Percentiles rank a stretch among this genome's conserved stretches.
phyloP scores from a whole-genome alignment of 352 stramenopile genomes.

The Globisporangium nodosum region DNA sequence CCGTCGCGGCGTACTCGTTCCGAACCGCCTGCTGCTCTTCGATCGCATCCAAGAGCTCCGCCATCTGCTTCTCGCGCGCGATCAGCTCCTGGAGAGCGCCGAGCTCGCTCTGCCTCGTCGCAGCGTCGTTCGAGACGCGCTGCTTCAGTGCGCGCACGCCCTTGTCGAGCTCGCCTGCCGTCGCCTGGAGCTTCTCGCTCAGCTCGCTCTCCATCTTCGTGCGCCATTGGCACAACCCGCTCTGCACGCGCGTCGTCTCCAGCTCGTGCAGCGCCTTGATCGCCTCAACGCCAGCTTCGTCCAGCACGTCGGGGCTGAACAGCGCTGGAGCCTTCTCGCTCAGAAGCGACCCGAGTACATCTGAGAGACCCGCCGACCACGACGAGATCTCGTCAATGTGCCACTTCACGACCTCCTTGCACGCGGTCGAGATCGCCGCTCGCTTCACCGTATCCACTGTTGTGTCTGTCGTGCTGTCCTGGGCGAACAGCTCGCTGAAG shows the following conservation, averaged over 20 bases:
- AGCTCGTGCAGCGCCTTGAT: conserved; percentile 42
- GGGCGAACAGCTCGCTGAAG: conserved; percentile 8
- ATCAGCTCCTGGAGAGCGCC: conserved; percentile 60
- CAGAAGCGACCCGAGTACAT: conserved; percentile 46
- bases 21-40: conserved; percentile 69
- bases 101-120: conserved; percentile 50
- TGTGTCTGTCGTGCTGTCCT: conserved; percentile 1
- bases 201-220: conserved; percentile 54
- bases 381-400: conserved; percentile 40
- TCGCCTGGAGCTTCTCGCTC: conserved; percentile 24
- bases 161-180: conserved; percentile 28
- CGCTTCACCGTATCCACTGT: conserved; percentile 24
- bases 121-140: conserved; percentile 23
- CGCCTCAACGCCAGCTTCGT: conserved; percentile 23
- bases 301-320: conserved; percentile 34
- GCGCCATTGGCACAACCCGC: conserved; percentile 55
- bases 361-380: conserved; percentile 34
- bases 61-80: conserved; percentile 65
- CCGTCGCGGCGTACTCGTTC: conserved; percentile 50
- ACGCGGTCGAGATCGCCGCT: conserved; percentile 31
- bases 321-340: conserved; percentile 32
- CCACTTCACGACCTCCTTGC: conserved; percentile 36
- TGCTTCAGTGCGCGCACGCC: conserved; percentile 42
- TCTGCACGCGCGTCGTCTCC: conserved; percentile 45
- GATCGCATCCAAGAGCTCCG: conserved; percentile 61